phyloP scores from a whole-genome alignment of 2,329 filamentous ascomycete genomes.

The Fusarium sp. region DNA sequence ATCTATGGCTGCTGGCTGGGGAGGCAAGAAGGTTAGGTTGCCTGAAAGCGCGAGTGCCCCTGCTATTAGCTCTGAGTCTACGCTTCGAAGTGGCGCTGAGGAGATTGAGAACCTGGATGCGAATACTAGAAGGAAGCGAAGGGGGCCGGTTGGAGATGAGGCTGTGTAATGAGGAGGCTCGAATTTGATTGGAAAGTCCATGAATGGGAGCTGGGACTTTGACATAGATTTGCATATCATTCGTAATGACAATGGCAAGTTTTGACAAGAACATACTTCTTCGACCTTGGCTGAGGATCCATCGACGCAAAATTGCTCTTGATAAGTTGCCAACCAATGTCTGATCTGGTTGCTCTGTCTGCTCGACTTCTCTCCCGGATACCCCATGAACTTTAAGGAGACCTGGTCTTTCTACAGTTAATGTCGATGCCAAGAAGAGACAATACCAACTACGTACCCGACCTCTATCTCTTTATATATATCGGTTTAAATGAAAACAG shows the following conservation, averaged over 20 bases:
- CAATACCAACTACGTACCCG: too few relatives aligned
- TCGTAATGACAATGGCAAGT: background rate
- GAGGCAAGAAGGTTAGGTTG: slow-evolving; percentile 31
- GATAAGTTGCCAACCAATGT: too few relatives aligned
- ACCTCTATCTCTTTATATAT: too few relatives aligned
- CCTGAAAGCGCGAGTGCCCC: slow-evolving; percentile 14
- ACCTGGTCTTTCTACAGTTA: too few relatives aligned
- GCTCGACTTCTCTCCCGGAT: too few relatives aligned
- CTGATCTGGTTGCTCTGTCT: too few relatives aligned
- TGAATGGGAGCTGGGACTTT: too few relatives aligned
- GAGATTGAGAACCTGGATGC: slow-evolving; percentile 30
- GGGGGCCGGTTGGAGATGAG: slow-evolving; percentile 27
- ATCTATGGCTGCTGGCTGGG: slow-evolving; percentile 42
- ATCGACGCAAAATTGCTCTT: too few relatives aligned
- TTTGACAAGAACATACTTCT: too few relatives aligned
- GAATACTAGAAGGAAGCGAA: slow-evolving; percentile 26
- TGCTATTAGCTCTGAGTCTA: slow-evolving; percentile 13
- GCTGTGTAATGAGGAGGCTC: slow-evolving; percentile 4
- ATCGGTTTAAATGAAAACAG: background rate
- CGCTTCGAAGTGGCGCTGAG: slow-evolving; percentile 28
- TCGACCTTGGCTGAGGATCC: background rate
- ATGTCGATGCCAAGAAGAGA: too few relatives aligned
- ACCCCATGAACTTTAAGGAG: too few relatives aligned
- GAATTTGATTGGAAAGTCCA: too few relatives aligned
- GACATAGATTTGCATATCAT: background rate